A percentile compares a stretch with the other conserved stretches of the same genome.
Conservation (phyloP, 352 stramenopile genomes). For the Phytophthora ohioensis region DNA sequence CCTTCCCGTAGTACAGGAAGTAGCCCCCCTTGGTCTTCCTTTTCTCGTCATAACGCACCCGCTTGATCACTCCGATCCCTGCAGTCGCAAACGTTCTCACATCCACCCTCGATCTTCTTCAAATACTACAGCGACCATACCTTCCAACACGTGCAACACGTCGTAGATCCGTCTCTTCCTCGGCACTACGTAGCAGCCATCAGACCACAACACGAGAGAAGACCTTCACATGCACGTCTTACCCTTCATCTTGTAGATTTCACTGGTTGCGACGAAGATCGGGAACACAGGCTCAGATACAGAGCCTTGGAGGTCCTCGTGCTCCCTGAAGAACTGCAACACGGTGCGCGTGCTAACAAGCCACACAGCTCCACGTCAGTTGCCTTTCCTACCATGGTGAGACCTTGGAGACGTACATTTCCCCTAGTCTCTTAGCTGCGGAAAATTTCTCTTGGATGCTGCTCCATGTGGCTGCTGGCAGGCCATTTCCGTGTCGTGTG, state of each 20-base stretch:
- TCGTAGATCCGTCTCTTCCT: conserved; percentile 81
- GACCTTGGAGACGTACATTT: conserved; percentile 47
- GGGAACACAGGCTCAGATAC: conserved; percentile 39
- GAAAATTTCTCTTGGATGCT: conserved; percentile 49
- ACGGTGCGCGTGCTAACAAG: conserved; percentile 53
- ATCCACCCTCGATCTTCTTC: neutral
- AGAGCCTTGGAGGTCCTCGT: conserved; percentile 49
- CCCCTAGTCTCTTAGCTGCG: conserved; percentile 54
- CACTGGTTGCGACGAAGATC: conserved; percentile 59
- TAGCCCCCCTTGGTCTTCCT: conserved; percentile 45
- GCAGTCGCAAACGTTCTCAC: conserved; percentile 14
- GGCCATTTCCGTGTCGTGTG: neutral
- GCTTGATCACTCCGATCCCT: conserved; percentile 75
- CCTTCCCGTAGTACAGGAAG: conserved; percentile 70
- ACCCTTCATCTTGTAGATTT: conserved; percentile 79
- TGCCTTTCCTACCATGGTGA: neutral
- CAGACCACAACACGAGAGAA: conserved; percentile 3
- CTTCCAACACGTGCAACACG: conserved; percentile 83
- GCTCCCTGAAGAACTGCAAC: conserved; percentile 72
- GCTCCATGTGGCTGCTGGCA: conserved; percentile 44
- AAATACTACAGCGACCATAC: conserved; percentile 33
- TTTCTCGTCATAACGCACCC: conserved; percentile 46
- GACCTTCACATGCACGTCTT: conserved; percentile 12
- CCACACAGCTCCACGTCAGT: conserved; percentile 10
- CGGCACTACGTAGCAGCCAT: conserved; percentile 48